A percentile compares a stretch with the other conserved stretches of the same genome.
phyloP scores from a whole-genome alignment of 371 early-diverging fungal genomes.

The Mortierella sp. region DNA sequence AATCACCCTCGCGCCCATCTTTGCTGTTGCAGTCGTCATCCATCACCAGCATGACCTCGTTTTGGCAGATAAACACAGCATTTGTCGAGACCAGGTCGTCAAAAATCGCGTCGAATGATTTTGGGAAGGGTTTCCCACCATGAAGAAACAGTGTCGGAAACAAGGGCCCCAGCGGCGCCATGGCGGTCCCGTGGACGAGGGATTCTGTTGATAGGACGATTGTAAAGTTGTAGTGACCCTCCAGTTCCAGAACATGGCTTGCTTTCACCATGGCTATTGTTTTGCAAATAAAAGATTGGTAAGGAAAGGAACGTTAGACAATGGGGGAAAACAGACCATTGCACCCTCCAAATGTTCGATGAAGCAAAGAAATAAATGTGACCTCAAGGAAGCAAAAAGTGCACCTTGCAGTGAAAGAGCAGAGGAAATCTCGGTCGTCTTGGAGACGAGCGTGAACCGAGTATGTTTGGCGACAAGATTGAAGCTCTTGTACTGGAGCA shows the following conservation, averaged over 20 bases:
- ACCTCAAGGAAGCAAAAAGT: not conserved
- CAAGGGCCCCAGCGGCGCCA: not conserved
- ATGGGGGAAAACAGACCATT: not conserved
- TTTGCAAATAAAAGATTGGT: not conserved
- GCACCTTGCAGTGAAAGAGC: not conserved
- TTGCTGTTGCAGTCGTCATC: not conserved
- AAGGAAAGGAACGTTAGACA: too few relatives aligned
- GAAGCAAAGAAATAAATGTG: not conserved
- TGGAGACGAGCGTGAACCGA: not conserved
- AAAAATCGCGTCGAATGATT: not conserved
- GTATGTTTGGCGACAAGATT: not conserved
- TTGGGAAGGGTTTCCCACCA: not conserved
- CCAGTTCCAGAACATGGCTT: not conserved
- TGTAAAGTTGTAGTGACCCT: not conserved
- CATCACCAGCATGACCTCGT: not conserved
- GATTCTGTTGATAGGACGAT: not conserved
- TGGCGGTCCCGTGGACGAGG: not conserved
- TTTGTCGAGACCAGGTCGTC: not conserved
- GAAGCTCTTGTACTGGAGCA: slow-evolving; percentile 1
- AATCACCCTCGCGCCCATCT: not conserved
- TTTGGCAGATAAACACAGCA: not conserved
- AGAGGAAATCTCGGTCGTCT: not conserved
- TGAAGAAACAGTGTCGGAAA: not conserved
- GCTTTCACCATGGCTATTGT: not conserved
- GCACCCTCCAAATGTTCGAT: not conserved